Evolutionary conservation across 2,329 filamentous ascomycete genomes (phyloP).

Genomic region (Hypoxylon rubiginosum): DNA sequence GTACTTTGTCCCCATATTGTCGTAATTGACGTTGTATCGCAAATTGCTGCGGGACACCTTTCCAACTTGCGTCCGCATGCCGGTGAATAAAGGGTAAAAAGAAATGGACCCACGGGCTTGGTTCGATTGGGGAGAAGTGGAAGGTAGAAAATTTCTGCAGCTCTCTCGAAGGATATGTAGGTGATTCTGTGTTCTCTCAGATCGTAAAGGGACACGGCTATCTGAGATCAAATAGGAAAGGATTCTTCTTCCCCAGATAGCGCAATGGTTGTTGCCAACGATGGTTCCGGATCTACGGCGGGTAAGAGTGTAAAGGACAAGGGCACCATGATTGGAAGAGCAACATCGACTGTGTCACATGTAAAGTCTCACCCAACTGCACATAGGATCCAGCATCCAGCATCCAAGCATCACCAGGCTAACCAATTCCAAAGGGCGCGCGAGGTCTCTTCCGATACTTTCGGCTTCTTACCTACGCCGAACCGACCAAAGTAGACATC

Average conservation of each 20-base stretch:
- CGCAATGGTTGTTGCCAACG: constrained; percentile 23
- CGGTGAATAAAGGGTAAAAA: constrained; percentile 24
- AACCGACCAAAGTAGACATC: constrained; percentile 60
- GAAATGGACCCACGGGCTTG: constrained; percentile 31
- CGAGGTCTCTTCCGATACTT: constrained; percentile 57
- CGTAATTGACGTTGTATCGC: constrained; percentile 31
- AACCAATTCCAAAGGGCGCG: constrained; percentile 31
- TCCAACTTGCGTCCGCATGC: constrained; percentile 31
- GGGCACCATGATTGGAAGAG: constrained; percentile 14
- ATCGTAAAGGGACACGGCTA: constrained; percentile 10
- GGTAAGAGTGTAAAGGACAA: constrained; percentile 23
- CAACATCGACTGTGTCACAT: constrained; percentile 24
- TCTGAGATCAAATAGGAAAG: constrained; percentile 31
- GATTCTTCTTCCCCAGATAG: constrained; percentile 32
- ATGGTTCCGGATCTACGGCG: constrained; percentile 22
- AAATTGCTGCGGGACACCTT: constrained; percentile 35
- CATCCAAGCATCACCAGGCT: constrained; percentile 19
- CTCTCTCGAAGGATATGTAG: constrained; percentile 18
- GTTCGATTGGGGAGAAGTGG: constrained; percentile 19
- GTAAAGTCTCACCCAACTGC: constrained; percentile 21
- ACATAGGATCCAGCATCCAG: background rate
- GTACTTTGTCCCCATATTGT: constrained; percentile 16
- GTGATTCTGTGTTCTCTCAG: background rate
- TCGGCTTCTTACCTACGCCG: constrained; percentile 60
- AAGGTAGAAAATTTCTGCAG: constrained; percentile 20